These are phyloP conservation scores for Thielaviopsis euricoi DNA, from an alignment of 2,329 filamentous ascomycete species.

Conservation along the genomic window DNA sequence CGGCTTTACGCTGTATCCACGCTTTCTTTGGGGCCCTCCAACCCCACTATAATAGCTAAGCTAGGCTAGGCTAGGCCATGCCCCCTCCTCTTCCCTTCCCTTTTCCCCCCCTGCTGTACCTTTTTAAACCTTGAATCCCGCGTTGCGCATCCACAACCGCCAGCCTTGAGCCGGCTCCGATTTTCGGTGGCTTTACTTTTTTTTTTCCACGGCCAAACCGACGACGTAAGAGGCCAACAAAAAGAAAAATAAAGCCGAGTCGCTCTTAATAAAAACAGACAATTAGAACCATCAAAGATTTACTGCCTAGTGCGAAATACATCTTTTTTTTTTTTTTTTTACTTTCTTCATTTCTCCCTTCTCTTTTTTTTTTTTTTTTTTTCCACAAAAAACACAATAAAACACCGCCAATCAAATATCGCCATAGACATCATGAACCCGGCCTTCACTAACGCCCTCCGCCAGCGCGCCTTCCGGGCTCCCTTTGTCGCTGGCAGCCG, in stretches of 20 bases:
- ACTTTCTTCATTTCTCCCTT: neutral
- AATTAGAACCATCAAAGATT: too few relatives aligned
- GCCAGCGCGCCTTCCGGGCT: conserved; percentile 11
- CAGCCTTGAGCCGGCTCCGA: conserved; percentile 6
- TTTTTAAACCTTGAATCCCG: neutral
- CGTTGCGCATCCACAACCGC: neutral
- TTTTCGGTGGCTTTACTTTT: conserved; percentile 5
- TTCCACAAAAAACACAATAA: neutral
- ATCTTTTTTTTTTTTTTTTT: neutral
- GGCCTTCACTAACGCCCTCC: conserved; percentile 10
- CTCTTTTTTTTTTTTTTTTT: neutral
- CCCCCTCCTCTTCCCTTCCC: too few relatives aligned
- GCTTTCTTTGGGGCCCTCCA: too few relatives aligned
- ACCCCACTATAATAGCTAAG: too few relatives aligned
- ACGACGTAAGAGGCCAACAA: neutral
- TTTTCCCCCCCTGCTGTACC: too few relatives aligned
- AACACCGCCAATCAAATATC: neutral
- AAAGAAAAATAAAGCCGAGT: too few relatives aligned
- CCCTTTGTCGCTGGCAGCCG: conserved; percentile 12
- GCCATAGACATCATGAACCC: conserved; percentile 4
- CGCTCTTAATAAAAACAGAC: too few relatives aligned
- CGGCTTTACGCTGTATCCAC: too few relatives aligned
- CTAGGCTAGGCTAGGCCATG: too few relatives aligned
- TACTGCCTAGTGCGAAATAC: too few relatives aligned
- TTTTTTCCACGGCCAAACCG: neutral